Percentiles rank a stretch among this genome's conserved stretches.
These are phyloP conservation scores for Venturiaceae sp. DNA, from an alignment of 2,329 filamentous ascomycete species.

Conservation along the genomic window DNA sequence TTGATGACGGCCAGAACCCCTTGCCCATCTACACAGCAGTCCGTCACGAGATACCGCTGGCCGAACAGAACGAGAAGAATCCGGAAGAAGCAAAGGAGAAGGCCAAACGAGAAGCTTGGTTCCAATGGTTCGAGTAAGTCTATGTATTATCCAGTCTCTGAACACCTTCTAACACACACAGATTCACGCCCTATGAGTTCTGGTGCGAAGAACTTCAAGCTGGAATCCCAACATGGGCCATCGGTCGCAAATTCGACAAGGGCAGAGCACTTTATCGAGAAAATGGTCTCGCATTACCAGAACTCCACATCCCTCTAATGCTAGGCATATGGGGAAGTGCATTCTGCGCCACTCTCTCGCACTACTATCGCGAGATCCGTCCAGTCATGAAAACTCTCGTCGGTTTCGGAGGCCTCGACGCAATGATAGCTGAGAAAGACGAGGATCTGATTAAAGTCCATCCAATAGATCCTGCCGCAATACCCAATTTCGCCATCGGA, in stretches of 20 bases:
- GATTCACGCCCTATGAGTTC: constrained; percentile 75
- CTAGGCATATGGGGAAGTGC: constrained; percentile 96
- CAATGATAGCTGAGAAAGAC: constrained; percentile 71
- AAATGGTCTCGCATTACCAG: constrained; percentile 65
- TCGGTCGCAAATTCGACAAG: constrained; percentile 71
- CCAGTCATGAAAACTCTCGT: constrained; percentile 66
- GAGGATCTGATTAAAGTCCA: constrained; percentile 85
- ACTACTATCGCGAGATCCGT: constrained; percentile 92
- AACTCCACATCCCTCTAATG: constrained; percentile 71
- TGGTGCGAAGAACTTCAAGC: constrained; percentile 88
- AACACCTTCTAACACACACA: constrained; percentile 5
- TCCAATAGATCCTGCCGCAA: constrained; percentile 81
- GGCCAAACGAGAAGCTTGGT: constrained; percentile 65
- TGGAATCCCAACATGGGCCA: constrained; percentile 89
- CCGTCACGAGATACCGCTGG: constrained; percentile 80
- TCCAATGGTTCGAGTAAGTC: constrained; percentile 88
- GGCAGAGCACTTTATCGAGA: constrained; percentile 56
- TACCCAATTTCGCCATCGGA: constrained; percentile 82
- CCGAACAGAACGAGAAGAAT: constrained; percentile 33
- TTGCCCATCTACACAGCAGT: constrained; percentile 94
- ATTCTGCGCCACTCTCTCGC: constrained; percentile 89
- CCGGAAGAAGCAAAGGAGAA: constrained; percentile 28
- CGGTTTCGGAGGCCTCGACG: constrained; percentile 69
- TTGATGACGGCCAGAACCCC: constrained; percentile 70
- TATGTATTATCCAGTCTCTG: background rate